phyloP scores from a whole-genome alignment of 208 protist genomes.

The Giardia duodenalis region DNA sequence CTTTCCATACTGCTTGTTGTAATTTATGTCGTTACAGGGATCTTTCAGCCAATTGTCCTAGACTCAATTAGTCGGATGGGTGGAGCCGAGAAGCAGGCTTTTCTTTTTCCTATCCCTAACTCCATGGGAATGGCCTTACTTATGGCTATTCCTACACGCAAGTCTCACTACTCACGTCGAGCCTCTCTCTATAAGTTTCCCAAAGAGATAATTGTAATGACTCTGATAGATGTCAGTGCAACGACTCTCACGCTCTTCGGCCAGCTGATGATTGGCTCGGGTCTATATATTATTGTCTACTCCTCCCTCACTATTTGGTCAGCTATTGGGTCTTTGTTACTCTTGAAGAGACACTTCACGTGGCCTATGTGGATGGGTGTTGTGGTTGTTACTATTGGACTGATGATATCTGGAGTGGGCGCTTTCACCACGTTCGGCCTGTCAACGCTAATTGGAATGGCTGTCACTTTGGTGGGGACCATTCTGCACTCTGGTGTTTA shows the following conservation, averaged over 20 bases:
- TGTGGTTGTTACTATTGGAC: neutral
- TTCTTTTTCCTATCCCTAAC: slow-evolving; percentile 8
- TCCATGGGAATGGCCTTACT: neutral
- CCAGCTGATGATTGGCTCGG: neutral
- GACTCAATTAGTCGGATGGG: neutral
- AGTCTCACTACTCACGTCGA: neutral
- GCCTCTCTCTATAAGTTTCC: neutral
- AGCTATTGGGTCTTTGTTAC: neutral
- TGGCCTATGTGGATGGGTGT: neutral
- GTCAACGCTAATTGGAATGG: neutral
- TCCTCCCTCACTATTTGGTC: slow-evolving; percentile 10
- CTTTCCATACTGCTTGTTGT: neutral
- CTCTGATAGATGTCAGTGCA: slow-evolving; percentile 6
- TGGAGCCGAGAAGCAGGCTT: neutral
- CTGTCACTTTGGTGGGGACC: neutral
- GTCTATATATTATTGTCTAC: slow-evolving; percentile 14
- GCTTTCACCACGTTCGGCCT: neutral
- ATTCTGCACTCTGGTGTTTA: slow-evolving; percentile 15
- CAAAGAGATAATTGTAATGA: neutral
- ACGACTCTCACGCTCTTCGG: slow-evolving; percentile 15
- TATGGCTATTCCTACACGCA: neutral
- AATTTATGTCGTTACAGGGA: neutral
- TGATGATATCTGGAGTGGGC: neutral
- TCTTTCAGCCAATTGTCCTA: neutral
- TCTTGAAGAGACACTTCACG: neutral